phyloP scores from a whole-genome alignment of 257 asterid species.

The Coffea eugenioides region DNA sequence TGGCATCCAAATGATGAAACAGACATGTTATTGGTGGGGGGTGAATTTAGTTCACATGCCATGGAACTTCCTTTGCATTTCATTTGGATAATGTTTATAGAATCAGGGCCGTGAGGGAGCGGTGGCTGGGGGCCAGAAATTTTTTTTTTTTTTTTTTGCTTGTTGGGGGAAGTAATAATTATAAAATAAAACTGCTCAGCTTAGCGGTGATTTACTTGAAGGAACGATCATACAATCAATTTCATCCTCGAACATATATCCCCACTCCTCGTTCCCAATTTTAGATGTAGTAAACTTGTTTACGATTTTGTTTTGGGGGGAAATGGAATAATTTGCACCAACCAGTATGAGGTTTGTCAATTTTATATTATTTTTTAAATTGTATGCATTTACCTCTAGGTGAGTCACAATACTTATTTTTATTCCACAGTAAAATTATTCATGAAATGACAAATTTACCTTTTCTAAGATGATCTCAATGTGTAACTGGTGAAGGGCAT shows the following conservation, averaged over 20 bases:
- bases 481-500: too few relatives aligned
- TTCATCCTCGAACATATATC: neutral
- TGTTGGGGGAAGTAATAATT: too few relatives aligned
- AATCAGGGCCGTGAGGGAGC: neutral
- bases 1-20: constrained; percentile 12
- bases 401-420: too few relatives aligned
- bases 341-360: neutral
- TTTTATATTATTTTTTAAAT: too few relatives aligned
- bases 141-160: too few relatives aligned
- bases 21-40: constrained; percentile 5
- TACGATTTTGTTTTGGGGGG: too few relatives aligned
- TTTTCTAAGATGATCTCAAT: too few relatives aligned
- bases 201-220: neutral
- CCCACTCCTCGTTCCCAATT: neutral
- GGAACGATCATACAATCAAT: neutral
- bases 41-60: constrained; percentile 20
- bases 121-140: neutral
- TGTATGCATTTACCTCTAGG: neutral
- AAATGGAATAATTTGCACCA: neutral
- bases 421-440: too few relatives aligned
- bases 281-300: neutral
- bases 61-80: neutral
- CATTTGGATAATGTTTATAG: neutral
- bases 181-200: too few relatives aligned
- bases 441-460: too few relatives aligned